phyloP scores from a whole-genome alignment of 768 basidiomycete species.

The Hypholoma fasciculare region DNA sequence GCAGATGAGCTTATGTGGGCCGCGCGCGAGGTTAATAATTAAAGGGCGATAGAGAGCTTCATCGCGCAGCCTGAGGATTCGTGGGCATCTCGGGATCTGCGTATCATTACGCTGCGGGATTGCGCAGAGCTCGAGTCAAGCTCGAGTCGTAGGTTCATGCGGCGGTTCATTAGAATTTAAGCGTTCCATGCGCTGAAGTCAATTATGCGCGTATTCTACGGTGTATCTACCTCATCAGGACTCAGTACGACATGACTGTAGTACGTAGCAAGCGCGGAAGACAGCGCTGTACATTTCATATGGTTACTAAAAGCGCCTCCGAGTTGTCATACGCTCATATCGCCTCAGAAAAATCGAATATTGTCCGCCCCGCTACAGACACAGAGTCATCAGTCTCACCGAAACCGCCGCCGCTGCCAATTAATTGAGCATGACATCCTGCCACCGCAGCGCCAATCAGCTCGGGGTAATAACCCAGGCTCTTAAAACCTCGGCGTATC shows the following conservation, averaged over 20 bases:
- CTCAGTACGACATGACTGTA: neutral
- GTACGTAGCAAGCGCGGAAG: neutral
- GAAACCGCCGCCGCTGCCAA: neutral
- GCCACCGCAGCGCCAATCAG: neutral
- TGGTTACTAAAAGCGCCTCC: neutral
- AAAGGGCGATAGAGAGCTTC: too few relatives aligned
- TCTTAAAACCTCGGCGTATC: neutral
- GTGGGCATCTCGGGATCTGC: too few relatives aligned
- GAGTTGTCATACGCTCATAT: neutral
- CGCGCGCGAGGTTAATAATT: too few relatives aligned
- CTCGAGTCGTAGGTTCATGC: neutral
- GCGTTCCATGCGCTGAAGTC: neutral
- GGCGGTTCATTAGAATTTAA: neutral
- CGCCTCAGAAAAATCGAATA: conserved; percentile 2
- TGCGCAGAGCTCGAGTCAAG: neutral
- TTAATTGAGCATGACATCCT: too few relatives aligned
- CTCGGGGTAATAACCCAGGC: neutral
- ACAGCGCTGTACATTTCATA: neutral
- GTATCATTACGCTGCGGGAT: neutral
- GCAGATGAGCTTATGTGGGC: too few relatives aligned
- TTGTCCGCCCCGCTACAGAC: neutral
- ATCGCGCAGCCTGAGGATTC: too few relatives aligned
- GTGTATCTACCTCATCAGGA: neutral
- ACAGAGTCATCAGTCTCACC: neutral
- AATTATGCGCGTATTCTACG: neutral